Percentiles rank a stretch among this genome's conserved stretches.
Evolutionary conservation across 106 monocot genomes (phyloP).

Genomic region (Dendrobium chrysotoxum): DNA sequence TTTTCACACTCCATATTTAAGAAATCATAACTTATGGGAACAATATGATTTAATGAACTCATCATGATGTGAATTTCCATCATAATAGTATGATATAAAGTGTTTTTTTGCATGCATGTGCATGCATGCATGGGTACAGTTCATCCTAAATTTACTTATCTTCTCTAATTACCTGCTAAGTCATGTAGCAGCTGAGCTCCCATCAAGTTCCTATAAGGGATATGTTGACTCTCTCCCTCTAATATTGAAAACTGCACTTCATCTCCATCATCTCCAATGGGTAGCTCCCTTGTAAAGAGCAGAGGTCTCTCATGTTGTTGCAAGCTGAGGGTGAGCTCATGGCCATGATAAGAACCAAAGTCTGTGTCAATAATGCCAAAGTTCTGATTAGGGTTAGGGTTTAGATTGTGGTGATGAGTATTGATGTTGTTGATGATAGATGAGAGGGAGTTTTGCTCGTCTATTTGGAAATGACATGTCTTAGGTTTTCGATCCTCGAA

Average conservation of each 20-base stretch:
- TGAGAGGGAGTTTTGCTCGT: slow-evolving; percentile 23
- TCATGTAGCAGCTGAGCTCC: slow-evolving; percentile 40
- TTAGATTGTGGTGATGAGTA: not conserved
- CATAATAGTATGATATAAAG: not conserved
- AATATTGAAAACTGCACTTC: slow-evolving; percentile 31
- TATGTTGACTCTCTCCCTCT: slow-evolving; percentile 28
- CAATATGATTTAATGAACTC: not conserved
- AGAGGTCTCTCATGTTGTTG: slow-evolving; percentile 28
- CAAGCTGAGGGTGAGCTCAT: slow-evolving; percentile 29
- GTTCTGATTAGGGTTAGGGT: not conserved
- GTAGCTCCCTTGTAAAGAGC: slow-evolving; percentile 7
- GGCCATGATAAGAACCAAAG: slow-evolving; percentile 22
- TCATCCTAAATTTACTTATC: not conserved
- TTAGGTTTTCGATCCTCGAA: not conserved
- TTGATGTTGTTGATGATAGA: slow-evolving; percentile 17
- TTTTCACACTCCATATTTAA: not conserved
- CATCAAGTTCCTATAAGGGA: slow-evolving; percentile 37
- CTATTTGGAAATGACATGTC: no score
- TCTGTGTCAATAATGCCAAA: slow-evolving; percentile 9
- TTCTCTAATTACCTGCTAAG: slow-evolving; percentile 17
- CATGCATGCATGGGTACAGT: not conserved
- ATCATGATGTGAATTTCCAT: not conserved
- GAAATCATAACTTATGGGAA: not conserved
- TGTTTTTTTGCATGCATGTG: not conserved
- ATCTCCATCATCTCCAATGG: slow-evolving; percentile 14